Conservation (phyloP, 2,329 filamentous ascomycete genomes). For the Beauveria caledonica region DNA sequence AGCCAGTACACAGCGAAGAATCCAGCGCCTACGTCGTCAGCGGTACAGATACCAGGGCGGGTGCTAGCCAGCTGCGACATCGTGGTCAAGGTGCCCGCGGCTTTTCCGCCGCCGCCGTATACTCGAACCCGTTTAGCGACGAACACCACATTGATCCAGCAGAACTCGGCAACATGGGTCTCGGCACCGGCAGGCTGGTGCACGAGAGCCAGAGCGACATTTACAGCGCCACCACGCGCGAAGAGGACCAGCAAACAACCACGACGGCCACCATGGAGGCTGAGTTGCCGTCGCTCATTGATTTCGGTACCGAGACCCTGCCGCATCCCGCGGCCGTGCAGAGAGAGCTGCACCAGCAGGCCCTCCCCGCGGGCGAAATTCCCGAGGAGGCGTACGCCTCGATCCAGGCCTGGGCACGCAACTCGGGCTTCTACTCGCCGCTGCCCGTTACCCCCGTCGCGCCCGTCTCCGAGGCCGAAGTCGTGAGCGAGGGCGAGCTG, state of each 20-base stretch:
- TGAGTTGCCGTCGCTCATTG: slow-evolving; percentile 24
- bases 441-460: slow-evolving; percentile 43
- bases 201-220: slow-evolving; percentile 45
- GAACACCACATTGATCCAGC: slow-evolving; percentile 44
- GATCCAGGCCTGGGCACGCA: slow-evolving; percentile 57
- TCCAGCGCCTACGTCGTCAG: slow-evolving; percentile 51
- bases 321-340: slow-evolving; percentile 27
- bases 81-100: slow-evolving; percentile 38
- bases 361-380: slow-evolving; percentile 43
- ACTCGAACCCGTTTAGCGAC: slow-evolving; percentile 53
- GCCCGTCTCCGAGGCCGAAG: slow-evolving; percentile 42
- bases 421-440: slow-evolving; percentile 53
- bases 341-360: slow-evolving; percentile 37
- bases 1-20: slow-evolving; percentile 41
- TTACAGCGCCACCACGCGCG: slow-evolving; percentile 48
- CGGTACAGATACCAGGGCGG: slow-evolving; percentile 39
- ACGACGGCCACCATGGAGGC: slow-evolving; percentile 19
- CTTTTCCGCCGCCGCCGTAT: slow-evolving; percentile 33
- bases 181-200: slow-evolving; percentile 34
- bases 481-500: slow-evolving; percentile 44
- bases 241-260: slow-evolving; percentile 17
- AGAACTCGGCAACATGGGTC: slow-evolving; percentile 29
- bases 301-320: slow-evolving; percentile 20
- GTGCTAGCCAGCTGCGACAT: slow-evolving; percentile 40
- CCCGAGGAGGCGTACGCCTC: slow-evolving; percentile 45